Base-by-base conservation (phyloP, 139 green algal genomes). In the Chlamydomonas applanata region DNA sequence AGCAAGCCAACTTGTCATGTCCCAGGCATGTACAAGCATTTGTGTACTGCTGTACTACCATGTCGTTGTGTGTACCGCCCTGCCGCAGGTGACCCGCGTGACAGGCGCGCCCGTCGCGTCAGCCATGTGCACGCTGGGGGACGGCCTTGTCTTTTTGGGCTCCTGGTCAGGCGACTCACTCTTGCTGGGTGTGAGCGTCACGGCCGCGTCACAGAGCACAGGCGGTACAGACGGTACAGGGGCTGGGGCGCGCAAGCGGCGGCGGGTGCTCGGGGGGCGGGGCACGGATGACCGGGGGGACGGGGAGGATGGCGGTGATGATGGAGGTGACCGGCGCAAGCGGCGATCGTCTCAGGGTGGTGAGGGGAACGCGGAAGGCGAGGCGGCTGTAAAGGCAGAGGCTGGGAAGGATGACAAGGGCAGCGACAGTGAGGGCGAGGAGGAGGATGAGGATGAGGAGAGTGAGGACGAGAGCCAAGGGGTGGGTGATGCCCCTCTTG, bases 111-210 rank as follows among this genome's bases (percentile, higher is more conserved):
- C 87, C 24, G 78, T 81, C 17, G 29, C 82, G 0, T 80, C 81
- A 44, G 74, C 57, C 44, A 32, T 59, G 90, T 49, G 61, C 63
- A 30, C 36, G 17, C 73, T 84, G 46, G 64, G 60, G 9, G 22
- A 7, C 35, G 59, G 65, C 22, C 34, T 95, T 13, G 4, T 98
- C 0, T 98, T 98, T 81, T 71, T 98, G 30, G 94, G 90, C 25
- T 94, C 84, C 19, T 85, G 83, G 30, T 52, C 81, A 2, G 94
- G 90, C 0, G 91, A 98, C 77, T 97, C 91, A 0, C 76, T 98
- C 22, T 85, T 98, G 0, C 73, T 98, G 2, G 45, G 25, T 63
- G 56, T 63, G 56, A 63, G 56, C 16, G 56, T 34, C 24, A 34
- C 29, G 20, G 30, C 61, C 40, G 27, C 30, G 40, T 13, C 61